Conservation (phyloP, 768 basidiomycete genomes). For the Boletus patriciae region DNA sequence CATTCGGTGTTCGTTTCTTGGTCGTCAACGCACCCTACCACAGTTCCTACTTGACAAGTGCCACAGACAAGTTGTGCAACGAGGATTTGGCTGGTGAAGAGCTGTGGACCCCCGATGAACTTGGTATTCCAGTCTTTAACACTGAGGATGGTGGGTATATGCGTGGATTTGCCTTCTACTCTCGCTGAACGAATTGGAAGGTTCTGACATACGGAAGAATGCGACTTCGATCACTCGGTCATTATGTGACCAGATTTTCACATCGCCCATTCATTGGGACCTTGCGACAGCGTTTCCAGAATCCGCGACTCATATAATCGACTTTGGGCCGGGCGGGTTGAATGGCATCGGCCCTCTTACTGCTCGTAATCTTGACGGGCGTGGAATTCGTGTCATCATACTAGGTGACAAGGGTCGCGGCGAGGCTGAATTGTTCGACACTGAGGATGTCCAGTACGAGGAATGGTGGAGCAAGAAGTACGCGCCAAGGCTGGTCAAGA, state of each 20-base stretch:
- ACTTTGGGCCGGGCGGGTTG: conserved; percentile 94
- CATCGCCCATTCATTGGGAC: conserved; percentile 88
- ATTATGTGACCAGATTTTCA: conserved; percentile 92
- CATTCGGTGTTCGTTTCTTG: conserved; percentile 90
- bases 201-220: conserved; percentile 75
- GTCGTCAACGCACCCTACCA: conserved; percentile 97
- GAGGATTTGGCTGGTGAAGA: conserved; percentile 78
- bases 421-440: conserved; percentile 80
- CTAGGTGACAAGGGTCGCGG: conserved; percentile 90
- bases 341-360: conserved; percentile 93
- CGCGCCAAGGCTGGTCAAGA: conserved; percentile 82
- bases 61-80: conserved; percentile 71
- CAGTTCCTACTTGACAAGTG: conserved; percentile 76
- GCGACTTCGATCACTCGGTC: conserved; percentile 79
- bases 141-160: conserved; percentile 81
- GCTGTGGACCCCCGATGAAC: conserved; percentile 65
- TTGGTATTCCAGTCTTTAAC: conserved; percentile 85
- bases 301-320: conserved; percentile 89
- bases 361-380: conserved; percentile 87
- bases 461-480: conserved; percentile 92
- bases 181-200: conserved; percentile 40
- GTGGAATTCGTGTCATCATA: conserved; percentile 87
- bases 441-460: conserved; percentile 66
- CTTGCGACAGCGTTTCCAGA: conserved; percentile 88
- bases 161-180: conserved; percentile 18